These are phyloP conservation scores for Zygoascus tannicola DNA, from an alignment of 805 yeast genomes.

Conservation along the genomic window DNA sequence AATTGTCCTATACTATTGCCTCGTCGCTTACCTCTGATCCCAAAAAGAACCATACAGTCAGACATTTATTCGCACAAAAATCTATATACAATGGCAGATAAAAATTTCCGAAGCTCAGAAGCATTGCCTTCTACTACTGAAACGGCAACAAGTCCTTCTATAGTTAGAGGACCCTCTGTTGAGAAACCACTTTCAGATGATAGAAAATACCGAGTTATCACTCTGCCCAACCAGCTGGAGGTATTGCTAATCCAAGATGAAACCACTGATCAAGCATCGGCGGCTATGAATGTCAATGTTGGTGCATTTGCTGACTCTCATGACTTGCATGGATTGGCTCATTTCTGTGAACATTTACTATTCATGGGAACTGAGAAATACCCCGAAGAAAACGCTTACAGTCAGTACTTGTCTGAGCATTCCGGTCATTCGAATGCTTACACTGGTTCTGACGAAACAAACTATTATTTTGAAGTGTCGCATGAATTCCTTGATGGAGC, in stretches of 20 bases:
- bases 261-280: conserved; percentile 50
- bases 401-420: conserved; percentile 67
- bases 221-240: conserved; percentile 59
- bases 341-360: conserved; percentile 75
- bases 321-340: conserved; percentile 73
- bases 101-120: no score
- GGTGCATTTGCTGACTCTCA: conserved; percentile 79
- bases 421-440: conserved; percentile 89
- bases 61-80: no score
- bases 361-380: conserved; percentile 75
- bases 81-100: no score
- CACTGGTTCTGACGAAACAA: conserved; percentile 81
- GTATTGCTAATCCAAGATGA: conserved; percentile 72
- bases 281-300: conserved; percentile 63
- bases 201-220: conserved; percentile 59
- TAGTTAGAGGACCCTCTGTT: conserved; percentile 13
- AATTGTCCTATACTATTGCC: no score
- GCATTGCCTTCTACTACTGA: no score
- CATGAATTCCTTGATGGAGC: conserved; percentile 76
- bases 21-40: no score
- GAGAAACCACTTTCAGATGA: conserved; percentile 51
- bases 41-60: no score
- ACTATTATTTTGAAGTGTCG: conserved; percentile 80
- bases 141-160: no score
- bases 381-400: conserved; percentile 66